Percentiles rank a stretch among this genome's conserved stretches.
phyloP scores from a whole-genome alignment of 2,329 filamentous ascomycete genomes.

The Penicillium sp. region DNA sequence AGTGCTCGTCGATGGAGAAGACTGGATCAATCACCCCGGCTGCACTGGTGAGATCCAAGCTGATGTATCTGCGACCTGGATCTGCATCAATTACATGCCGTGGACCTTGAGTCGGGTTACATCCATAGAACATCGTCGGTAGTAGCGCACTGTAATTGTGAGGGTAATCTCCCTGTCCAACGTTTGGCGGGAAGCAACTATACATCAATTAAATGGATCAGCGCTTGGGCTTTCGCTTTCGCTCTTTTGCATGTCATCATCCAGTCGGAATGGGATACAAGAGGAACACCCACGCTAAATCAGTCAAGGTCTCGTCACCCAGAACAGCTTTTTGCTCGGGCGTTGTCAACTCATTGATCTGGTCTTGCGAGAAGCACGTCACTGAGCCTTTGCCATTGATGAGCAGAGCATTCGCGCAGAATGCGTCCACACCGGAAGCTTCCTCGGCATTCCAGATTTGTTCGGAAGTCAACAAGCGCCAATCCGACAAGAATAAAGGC shows the following conservation, averaged over 20 bases:
- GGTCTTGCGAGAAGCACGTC: conserved; percentile 18
- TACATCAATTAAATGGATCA: too few relatives aligned
- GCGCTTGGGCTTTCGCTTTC: too few relatives aligned
- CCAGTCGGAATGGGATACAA: background rate
- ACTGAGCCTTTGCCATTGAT: conserved; percentile 52
- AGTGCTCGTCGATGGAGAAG: conserved; percentile 43
- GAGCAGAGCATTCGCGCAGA: conserved; percentile 56
- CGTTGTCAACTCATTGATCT: conserved; percentile 31
- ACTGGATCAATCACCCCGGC: conserved; percentile 27
- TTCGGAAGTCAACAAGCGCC: conserved; percentile 49
- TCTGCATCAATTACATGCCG: conserved; percentile 30
- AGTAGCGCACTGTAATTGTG: conserved; percentile 16
- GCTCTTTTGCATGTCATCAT: background rate
- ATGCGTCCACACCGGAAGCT: conserved; percentile 35
- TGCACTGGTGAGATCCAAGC: conserved; percentile 36
- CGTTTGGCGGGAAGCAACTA: conserved; percentile 22
- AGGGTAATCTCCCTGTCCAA: conserved; percentile 15
- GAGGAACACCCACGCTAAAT: conserved; percentile 21
- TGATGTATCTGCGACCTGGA: conserved; percentile 28
- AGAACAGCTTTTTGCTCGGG: conserved; percentile 7
- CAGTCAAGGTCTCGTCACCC: conserved; percentile 21
- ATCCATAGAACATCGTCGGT: conserved; percentile 20
- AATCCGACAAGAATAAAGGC: conserved; percentile 53
- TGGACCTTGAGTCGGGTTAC: conserved; percentile 19
- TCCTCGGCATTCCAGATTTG: conserved; percentile 33